phyloP scores from a whole-genome alignment of 805 yeast genomes.

The Suhomyces faveliae region DNA sequence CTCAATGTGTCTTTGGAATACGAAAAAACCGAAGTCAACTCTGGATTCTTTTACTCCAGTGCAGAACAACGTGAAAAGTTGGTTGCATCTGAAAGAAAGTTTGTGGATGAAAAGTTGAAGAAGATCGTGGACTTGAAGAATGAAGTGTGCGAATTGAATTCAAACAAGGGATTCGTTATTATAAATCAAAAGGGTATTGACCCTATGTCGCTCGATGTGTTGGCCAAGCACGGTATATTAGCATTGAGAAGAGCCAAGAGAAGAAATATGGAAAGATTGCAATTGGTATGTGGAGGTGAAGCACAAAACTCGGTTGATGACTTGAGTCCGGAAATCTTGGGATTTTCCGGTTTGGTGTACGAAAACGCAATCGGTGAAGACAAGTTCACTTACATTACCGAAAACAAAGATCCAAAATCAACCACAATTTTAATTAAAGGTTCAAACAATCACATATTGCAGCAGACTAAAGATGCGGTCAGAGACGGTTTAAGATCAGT shows the following conservation, averaged over 20 bases:
- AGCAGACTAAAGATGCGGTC: conserved; percentile 94
- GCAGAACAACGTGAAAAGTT: conserved; percentile 96
- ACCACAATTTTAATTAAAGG: conserved; percentile 93
- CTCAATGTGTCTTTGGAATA: conserved; percentile 93
- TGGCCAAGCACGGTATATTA: conserved; percentile 88
- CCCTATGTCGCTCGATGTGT: conserved; percentile 92
- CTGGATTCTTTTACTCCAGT: conserved; percentile 88
- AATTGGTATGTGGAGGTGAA: conserved; percentile 93
- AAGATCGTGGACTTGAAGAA: conserved; percentile 92
- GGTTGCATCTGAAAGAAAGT: conserved; percentile 88
- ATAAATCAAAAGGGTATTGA: conserved; percentile 98
- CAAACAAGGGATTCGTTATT: conserved; percentile 80
- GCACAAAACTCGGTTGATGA: conserved; percentile 98
- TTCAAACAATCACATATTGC: conserved; percentile 82
- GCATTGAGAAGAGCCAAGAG: conserved; percentile 98
- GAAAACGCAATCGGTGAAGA: conserved; percentile 97
- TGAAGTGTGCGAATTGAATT: conserved; percentile 77
- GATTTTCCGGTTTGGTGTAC: conserved; percentile 85
- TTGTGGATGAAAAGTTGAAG: conserved; percentile 88
- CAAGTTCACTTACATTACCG: conserved; percentile 93
- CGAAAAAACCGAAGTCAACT: conserved; percentile 96
- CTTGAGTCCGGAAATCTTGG: conserved; percentile 72
- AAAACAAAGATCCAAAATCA: conserved; percentile 82
- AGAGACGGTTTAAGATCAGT: conserved; percentile 97
- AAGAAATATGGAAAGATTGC: conserved; percentile 98